phyloP scores from a whole-genome alignment of 352 stramenopile genomes.

The Globisporangium solare region DNA sequence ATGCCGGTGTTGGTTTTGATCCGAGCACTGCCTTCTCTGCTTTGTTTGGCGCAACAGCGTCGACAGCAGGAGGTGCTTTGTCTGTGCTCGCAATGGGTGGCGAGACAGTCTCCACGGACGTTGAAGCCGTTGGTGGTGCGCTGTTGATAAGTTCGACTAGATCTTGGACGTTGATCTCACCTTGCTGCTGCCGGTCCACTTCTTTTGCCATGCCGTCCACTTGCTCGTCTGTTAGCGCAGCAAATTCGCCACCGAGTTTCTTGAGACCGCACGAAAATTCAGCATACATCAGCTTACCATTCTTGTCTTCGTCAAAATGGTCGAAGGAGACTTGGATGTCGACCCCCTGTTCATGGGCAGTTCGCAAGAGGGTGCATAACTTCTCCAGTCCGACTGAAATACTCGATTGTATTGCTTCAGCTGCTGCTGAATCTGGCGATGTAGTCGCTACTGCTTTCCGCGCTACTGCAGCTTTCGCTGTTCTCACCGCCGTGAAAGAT shows the following conservation, averaged over 20 bases:
- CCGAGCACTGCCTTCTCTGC: not conserved
- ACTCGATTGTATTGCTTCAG: too few relatives aligned
- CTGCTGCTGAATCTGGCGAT: not conserved
- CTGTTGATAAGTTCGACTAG: constrained; percentile 27
- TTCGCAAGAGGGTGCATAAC: constrained; percentile 43
- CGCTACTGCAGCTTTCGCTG: constrained; percentile 16
- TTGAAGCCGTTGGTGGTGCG: not conserved
- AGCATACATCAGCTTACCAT: constrained; percentile 42
- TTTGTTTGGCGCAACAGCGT: not conserved
- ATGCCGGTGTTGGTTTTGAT: constrained; percentile 2
- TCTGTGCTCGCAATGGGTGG: not conserved
- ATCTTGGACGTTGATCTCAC: constrained; percentile 34
- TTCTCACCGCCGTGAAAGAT: constrained; percentile 29
- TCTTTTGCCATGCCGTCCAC: constrained; percentile 28
- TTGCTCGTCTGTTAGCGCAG: constrained; percentile 24
- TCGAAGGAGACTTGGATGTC: constrained; percentile 47
- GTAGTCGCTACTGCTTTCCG: not conserved
- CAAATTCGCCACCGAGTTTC: constrained; percentile 37
- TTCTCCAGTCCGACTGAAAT: constrained; percentile 23
- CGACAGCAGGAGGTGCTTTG: not conserved
- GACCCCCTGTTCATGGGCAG: constrained; percentile 40
- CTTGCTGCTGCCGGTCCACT: constrained; percentile 28
- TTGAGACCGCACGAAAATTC: constrained; percentile 47
- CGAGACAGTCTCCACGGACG: not conserved
- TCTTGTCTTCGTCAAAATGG: constrained; percentile 78